phyloP scores from a whole-genome alignment of 192 early-diverging fungal genomes.

The Oehlia diaphana region DNA sequence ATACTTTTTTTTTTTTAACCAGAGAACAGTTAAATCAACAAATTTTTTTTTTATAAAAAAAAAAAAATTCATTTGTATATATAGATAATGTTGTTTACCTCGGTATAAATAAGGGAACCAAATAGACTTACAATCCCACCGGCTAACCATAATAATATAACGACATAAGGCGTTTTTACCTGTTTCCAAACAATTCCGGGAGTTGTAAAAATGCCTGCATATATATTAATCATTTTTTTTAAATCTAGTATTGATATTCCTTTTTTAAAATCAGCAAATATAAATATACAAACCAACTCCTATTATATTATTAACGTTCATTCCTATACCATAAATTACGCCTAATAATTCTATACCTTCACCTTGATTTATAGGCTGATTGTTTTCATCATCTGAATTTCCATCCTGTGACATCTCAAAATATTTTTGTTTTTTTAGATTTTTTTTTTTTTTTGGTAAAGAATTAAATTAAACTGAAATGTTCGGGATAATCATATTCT shows the following conservation, averaged over 20 bases:
- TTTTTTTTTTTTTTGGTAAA: too few relatives aligned
- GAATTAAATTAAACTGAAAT: too few relatives aligned
- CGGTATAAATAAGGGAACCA: not conserved
- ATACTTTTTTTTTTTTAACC: not conserved
- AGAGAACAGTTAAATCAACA: too few relatives aligned
- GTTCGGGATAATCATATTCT: too few relatives aligned
- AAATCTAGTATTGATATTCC: too few relatives aligned
- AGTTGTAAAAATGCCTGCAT: not conserved
- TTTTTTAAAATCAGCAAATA: too few relatives aligned
- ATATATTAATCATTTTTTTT: too few relatives aligned
- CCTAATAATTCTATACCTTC: not conserved
- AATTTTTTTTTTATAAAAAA: too few relatives aligned
- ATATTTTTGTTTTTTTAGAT: too few relatives aligned
- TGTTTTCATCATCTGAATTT: too few relatives aligned
- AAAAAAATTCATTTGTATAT: too few relatives aligned
- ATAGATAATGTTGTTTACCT: not conserved
- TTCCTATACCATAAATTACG: not conserved
- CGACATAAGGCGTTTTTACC: not conserved
- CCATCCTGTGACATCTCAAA: too few relatives aligned
- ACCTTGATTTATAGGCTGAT: not conserved
- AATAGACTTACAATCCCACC: not conserved
- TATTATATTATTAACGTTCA: not conserved
- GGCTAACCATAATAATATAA: not conserved
- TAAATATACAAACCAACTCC: not conserved
- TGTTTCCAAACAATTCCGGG: not conserved